Percentiles rank a stretch among this genome's conserved stretches.
Conservation (phyloP, 1,284 basidiomycete species). For the Rhodotorula glutinis region DNA sequence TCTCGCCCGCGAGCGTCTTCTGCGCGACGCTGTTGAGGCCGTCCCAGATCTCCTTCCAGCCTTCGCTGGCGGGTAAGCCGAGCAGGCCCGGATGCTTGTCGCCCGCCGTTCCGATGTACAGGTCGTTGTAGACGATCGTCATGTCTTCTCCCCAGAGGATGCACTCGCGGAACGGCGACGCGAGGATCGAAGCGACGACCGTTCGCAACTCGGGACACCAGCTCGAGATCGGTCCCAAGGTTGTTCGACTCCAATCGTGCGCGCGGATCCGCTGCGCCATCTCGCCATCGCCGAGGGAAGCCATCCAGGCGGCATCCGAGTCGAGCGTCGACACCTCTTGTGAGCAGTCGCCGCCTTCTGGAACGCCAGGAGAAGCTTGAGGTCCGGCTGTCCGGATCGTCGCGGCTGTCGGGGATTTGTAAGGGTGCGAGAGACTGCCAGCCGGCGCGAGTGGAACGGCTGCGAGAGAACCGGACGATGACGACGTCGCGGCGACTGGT, state of each 20-base stretch:
- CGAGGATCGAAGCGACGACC: conserved; percentile 27
- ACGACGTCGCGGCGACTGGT: too few relatives aligned
- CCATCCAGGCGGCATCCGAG: conserved; percentile 1
- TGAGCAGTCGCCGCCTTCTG: not conserved
- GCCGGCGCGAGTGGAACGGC: not conserved
- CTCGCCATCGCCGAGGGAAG: conserved; percentile 12
- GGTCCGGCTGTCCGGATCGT: not conserved
- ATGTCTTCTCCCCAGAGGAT: conserved; percentile 25
- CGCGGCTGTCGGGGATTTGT: not conserved
- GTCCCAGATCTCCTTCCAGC: conserved; percentile 41
- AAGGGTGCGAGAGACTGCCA: not conserved
- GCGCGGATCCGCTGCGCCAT: conserved; percentile 22
- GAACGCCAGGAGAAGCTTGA: not conserved
- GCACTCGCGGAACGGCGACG: conserved; percentile 30
- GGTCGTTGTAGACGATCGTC: conserved; percentile 29
- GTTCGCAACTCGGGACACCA: conserved; percentile 30
- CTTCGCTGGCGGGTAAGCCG: conserved; percentile 30
- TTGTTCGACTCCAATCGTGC: conserved; percentile 18
- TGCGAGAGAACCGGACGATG: not conserved
- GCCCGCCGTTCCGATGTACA: conserved; percentile 31
- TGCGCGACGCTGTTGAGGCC: conserved; percentile 26
- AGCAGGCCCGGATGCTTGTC: conserved; percentile 39
- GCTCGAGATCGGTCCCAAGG: conserved; percentile 20
- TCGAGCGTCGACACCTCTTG: not conserved
- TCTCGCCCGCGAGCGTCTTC: conserved; percentile 28